These are phyloP conservation scores for Lentinula sp. DNA, from an alignment of 768 basidiomycete genomes.

Conservation along the genomic window DNA sequence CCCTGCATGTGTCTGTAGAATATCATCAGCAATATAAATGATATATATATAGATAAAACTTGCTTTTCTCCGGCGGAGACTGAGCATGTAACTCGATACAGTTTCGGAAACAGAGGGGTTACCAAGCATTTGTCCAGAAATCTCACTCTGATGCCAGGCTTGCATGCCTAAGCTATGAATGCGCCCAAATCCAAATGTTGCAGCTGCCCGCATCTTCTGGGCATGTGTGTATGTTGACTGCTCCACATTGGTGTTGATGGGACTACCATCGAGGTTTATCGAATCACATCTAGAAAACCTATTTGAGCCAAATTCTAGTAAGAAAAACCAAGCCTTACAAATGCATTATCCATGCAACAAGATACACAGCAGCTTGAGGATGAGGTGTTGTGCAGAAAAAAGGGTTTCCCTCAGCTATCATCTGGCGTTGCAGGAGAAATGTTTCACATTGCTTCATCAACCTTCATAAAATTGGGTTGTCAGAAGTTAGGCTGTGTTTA, in stretches of 20 bases:
- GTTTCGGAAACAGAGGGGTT: conserved; percentile 15
- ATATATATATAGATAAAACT: neutral
- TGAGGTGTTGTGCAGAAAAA: neutral
- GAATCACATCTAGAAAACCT: conserved; percentile 9
- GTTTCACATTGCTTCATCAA: neutral
- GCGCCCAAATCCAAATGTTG: conserved; percentile 3
- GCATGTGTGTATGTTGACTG: conserved; percentile 6
- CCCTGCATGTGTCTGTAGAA: conserved; percentile 9
- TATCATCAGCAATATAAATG: neutral
- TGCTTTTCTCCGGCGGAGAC: conserved; percentile 7
- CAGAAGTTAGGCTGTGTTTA: neutral
- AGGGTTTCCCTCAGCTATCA: neutral
- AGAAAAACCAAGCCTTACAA: neutral
- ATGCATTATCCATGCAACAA: conserved; percentile 10
- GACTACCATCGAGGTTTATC: conserved; percentile 6
- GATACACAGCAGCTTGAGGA: neutral
- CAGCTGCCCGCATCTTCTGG: too few species aligned
- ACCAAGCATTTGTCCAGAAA: conserved; percentile 2
- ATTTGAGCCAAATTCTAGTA: too few species aligned
- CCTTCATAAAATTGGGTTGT: neutral
- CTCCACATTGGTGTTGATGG: neutral
- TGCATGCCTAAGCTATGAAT: conserved; percentile 6
- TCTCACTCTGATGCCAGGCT: conserved; percentile 12
- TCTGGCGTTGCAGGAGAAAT: neutral
- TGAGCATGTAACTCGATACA: conserved; percentile 14